Evolutionary conservation across 2,329 filamentous ascomycete species (phyloP).

Genomic region (Lachnellula arida): DNA sequence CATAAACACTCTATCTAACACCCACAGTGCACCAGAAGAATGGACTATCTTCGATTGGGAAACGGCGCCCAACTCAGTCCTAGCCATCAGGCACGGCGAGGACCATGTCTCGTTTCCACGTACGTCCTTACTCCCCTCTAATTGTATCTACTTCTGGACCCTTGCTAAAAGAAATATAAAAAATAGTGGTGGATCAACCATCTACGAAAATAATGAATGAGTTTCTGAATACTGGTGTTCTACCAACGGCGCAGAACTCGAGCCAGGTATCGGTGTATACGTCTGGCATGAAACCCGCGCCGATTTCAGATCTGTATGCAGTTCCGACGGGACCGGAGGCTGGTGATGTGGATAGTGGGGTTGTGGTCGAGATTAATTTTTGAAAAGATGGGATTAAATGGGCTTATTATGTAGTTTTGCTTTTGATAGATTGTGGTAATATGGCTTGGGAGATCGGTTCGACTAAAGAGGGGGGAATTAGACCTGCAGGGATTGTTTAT

Average conservation of each 20-base stretch:
- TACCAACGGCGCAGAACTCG: constrained; percentile 2
- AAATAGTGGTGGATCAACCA: constrained; percentile 5
- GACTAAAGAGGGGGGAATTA: too few relatives aligned
- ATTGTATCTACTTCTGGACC: neutral
- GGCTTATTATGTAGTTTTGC: too few relatives aligned
- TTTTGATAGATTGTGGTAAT: too few relatives aligned
- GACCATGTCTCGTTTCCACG: constrained; percentile 9
- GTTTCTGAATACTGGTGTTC: constrained; percentile 8
- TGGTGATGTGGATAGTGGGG: constrained; percentile 9
- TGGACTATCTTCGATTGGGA: constrained; percentile 6
- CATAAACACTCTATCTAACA: neutral
- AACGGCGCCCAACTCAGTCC: constrained; percentile 3
- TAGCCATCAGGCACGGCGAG: constrained; percentile 15
- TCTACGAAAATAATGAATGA: constrained; percentile 10
- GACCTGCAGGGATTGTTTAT: too few relatives aligned
- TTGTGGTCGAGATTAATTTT: neutral
- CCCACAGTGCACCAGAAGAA: constrained; percentile 3
- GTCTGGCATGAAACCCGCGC: neutral
- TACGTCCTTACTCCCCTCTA: neutral
- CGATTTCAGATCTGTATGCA: constrained; percentile 7
- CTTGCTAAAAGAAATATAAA: neutral
- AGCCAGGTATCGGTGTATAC: constrained; percentile 8
- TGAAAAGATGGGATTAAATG: neutral
- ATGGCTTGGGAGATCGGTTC: too few relatives aligned
- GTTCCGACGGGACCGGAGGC: constrained; percentile 7